These are phyloP conservation scores for Lentinula aciculospora DNA, from an alignment of 768 basidiomycete genomes.

Conservation along the genomic window DNA sequence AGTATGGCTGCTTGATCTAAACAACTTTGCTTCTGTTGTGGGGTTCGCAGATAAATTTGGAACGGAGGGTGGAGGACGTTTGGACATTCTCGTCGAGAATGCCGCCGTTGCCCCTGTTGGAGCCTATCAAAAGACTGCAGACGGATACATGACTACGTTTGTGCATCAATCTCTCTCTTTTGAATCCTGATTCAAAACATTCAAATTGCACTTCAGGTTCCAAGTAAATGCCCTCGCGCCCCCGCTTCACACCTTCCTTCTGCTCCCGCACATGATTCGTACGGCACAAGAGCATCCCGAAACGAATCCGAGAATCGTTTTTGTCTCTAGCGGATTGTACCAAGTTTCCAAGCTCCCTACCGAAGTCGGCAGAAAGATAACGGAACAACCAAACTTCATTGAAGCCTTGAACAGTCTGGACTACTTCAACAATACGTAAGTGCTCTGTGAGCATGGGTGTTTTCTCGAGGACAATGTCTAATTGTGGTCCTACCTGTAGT, in stretches of 20 bases:
- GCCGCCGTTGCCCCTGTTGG: conserved; percentile 19
- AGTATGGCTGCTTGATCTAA: conserved; percentile 34
- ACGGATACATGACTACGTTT: conserved; percentile 44
- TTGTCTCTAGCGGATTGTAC: conserved; percentile 24
- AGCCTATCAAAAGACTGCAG: conserved; percentile 20
- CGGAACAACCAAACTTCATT: not conserved
- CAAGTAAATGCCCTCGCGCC: not conserved
- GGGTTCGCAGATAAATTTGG: conserved; percentile 30
- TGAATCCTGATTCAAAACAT: no score
- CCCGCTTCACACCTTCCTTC: not conserved
- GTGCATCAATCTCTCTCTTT: conserved; percentile 2
- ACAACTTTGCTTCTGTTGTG: conserved; percentile 33
- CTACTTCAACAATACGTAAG: not conserved
- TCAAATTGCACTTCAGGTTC: not conserved
- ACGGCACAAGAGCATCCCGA: conserved; percentile 17
- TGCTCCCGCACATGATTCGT: conserved; percentile 23
- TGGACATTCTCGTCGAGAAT: conserved; percentile 43
- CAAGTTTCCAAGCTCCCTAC: conserved; percentile 7
- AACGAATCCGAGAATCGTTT: conserved; percentile 17
- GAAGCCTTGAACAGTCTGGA: not conserved
- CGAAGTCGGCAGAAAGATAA: not conserved
- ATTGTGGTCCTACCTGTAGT: not conserved
- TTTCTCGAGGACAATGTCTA: not conserved
- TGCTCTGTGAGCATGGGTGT: not conserved
- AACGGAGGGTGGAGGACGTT: conserved; percentile 20